Conservation (phyloP, 192 early-diverging fungal genomes). For the Backusella australiensis region DNA sequence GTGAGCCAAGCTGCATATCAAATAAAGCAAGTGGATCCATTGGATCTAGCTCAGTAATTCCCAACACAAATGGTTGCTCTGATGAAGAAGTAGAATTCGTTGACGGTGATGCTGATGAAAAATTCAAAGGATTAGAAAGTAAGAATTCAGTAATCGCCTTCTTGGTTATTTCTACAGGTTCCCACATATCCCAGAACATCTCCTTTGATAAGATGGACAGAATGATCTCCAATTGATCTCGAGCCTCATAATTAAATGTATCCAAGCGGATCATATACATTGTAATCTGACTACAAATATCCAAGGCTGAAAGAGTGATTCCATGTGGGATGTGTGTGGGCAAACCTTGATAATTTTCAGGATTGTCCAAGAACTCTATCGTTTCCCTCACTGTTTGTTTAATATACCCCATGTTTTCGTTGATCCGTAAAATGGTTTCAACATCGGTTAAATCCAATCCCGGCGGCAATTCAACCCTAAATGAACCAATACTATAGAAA, state of each 20-base stretch:
- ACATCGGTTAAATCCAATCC: slow-evolving; percentile 3
- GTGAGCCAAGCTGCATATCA: not conserved
- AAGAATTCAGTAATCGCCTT: not conserved
- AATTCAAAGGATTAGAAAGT: not conserved
- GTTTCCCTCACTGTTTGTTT: not conserved
- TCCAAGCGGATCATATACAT: slow-evolving; percentile 3
- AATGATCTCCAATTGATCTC: not conserved
- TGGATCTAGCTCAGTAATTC: not conserved
- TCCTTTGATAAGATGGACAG: not conserved
- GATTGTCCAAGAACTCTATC: not conserved
- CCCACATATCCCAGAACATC: not conserved
- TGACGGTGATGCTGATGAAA: not conserved
- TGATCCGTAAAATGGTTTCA: not conserved
- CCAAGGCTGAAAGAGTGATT: not conserved
- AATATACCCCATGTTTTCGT: not conserved
- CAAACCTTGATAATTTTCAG: not conserved
- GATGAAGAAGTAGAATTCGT: not conserved
- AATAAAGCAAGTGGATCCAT: not conserved
- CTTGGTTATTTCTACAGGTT: not conserved
- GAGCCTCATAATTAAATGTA: not conserved
- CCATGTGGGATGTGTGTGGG: not conserved
- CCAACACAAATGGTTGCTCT: not conserved
- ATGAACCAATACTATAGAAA: not conserved
- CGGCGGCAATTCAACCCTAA: not conserved
- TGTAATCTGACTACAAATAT: not conserved